Percentiles rank a stretch among this genome's conserved stretches.
Evolutionary conservation across 2,329 filamentous ascomycete genomes (phyloP).

Genomic region (Colletotrichum somersetense): DNA sequence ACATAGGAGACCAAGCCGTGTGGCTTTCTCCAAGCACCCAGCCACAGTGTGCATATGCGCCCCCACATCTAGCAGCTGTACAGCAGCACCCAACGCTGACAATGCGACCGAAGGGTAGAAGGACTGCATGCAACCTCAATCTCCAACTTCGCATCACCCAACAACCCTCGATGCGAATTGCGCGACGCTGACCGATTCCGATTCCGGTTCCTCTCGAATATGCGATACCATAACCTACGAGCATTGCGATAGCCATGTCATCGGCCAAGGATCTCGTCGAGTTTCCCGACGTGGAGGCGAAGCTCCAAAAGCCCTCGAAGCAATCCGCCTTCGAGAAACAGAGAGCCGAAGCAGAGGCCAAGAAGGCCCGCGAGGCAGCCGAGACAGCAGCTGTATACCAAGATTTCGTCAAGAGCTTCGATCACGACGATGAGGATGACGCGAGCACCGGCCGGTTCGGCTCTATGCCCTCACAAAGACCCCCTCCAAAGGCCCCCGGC

Average conservation of each 20-base stretch:
- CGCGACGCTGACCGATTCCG: no score
- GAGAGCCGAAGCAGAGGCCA: conserved; percentile 90
- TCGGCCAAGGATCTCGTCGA: conserved; percentile 62
- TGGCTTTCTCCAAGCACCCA: neutral
- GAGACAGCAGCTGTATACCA: conserved; percentile 90
- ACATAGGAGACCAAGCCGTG: neutral
- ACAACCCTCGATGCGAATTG: neutral
- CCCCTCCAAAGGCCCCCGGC: conserved; percentile 41
- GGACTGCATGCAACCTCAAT: neutral
- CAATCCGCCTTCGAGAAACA: conserved; percentile 91
- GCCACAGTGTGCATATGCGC: conserved; percentile 3
- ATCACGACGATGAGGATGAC: conserved; percentile 68
- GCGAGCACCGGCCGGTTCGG: conserved; percentile 45
- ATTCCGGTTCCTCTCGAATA: neutral
- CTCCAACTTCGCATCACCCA: neutral
- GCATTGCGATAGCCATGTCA: conserved; percentile 55
- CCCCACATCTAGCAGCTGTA: neutral
- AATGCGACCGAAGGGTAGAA: neutral
- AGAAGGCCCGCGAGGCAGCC: conserved; percentile 84
- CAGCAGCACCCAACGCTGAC: neutral
- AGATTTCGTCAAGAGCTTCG: conserved; percentile 87
- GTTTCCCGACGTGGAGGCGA: conserved; percentile 81
- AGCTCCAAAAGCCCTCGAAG: conserved; percentile 83
- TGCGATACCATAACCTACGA: conserved; percentile 15
- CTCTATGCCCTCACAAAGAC: conserved; percentile 28